Conservation (phyloP, 257 asterid genomes). For the Craterostigma plantagineum region DNA sequence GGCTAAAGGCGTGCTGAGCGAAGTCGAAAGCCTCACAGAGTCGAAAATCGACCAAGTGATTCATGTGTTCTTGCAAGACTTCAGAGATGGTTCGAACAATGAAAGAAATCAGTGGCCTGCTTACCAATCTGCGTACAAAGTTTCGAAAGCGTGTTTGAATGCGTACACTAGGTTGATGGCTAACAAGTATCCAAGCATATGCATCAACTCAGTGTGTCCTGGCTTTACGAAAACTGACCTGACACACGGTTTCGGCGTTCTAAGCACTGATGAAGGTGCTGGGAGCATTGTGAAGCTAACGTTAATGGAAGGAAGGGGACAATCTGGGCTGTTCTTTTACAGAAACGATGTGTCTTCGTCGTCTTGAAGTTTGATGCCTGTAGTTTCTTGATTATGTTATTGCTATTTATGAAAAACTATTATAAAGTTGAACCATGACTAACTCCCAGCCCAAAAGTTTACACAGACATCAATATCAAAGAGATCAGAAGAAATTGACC, state of each 20-base stretch:
- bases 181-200: slow-evolving; percentile 10
- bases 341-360: slow-evolving; percentile 17
- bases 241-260: slow-evolving; percentile 11
- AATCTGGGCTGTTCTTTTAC: slow-evolving; percentile 23
- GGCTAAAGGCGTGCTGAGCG: slow-evolving; percentile 14
- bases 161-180: slow-evolving; percentile 27
- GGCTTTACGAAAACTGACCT: slow-evolving; percentile 31
- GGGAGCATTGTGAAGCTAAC: slow-evolving; percentile 22
- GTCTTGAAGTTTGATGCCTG: too few relatives aligned
- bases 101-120: slow-evolving; percentile 25
- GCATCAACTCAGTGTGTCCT: slow-evolving; percentile 29
- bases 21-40: slow-evolving; percentile 16
- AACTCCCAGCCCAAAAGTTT: too few relatives aligned
- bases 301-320: slow-evolving; percentile 33
- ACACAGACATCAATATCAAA: too few relatives aligned
- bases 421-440: too few relatives aligned
- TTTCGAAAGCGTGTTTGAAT: slow-evolving; percentile 31
- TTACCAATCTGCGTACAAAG: slow-evolving; percentile 12
- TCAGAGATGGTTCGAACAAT: slow-evolving; percentile 12
- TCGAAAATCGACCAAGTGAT: slow-evolving; percentile 22
- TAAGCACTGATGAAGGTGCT: slow-evolving; percentile 26
- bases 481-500: too few relatives aligned
- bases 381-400: too few relatives aligned
- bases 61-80: slow-evolving; percentile 18
- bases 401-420: too few relatives aligned